Conservation (phyloP, 768 basidiomycete species). For the Cubamyces sp. region DNA sequence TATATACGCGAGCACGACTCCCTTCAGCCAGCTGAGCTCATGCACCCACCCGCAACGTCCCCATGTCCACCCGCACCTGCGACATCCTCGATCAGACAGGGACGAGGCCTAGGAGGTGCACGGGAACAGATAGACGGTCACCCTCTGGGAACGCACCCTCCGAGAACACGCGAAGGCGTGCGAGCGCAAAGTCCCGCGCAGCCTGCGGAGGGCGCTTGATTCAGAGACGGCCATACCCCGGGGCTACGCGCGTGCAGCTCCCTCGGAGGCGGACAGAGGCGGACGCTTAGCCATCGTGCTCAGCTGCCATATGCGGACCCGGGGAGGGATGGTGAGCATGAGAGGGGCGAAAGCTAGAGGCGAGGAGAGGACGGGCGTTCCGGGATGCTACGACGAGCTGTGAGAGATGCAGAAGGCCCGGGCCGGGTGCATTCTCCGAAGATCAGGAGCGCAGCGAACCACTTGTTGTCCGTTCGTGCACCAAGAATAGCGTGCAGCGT, state of each 20-base stretch:
- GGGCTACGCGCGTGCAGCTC: no score
- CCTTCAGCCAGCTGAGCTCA: background rate
- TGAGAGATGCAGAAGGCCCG: background rate
- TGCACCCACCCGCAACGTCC: background rate
- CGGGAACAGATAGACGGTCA: background rate
- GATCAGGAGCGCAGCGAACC: background rate
- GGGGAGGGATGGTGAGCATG: background rate
- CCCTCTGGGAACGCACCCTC: background rate
- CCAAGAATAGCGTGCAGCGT: background rate
- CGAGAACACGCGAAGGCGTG: constrained; percentile 11
- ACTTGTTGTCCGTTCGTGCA: background rate
- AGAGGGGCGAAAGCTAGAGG: background rate
- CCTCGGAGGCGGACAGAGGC: background rate
- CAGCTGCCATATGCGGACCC: background rate
- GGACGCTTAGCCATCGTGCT: background rate
- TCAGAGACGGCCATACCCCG: no score
- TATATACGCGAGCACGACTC: background rate
- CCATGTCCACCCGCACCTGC: background rate
- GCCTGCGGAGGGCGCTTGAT: no score
- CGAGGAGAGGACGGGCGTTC: background rate
- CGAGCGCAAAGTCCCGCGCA: background rate
- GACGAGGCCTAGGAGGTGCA: background rate
- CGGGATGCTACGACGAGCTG: constrained; percentile 10
- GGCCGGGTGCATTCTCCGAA: background rate
- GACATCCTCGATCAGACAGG: background rate